Percentiles rank a stretch among this genome's conserved stretches.
These are phyloP conservation scores for Saccharum hybrid DNA, from an alignment of 202 grass and related monocot genomes.

Conservation along the genomic window DNA sequence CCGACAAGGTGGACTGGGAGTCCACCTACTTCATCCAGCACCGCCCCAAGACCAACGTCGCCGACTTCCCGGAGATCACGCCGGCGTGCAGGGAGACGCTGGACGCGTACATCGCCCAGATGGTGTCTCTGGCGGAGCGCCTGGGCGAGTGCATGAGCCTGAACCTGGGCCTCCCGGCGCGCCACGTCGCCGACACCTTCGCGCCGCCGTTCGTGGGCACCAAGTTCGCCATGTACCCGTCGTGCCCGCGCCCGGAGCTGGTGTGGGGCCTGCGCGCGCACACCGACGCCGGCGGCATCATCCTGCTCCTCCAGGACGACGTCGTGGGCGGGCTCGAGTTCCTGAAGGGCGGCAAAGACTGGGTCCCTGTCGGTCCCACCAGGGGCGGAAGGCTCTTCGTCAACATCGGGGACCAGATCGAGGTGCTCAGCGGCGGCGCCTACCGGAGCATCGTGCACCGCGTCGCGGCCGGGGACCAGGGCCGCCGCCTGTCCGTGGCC, in stretches of 20 bases:
- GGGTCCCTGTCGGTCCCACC: constrained; percentile 66
- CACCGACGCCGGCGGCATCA: constrained; percentile 92
- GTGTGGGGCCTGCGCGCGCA: constrained; percentile 81
- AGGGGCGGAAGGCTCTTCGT: constrained; percentile 63
- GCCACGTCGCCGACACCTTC: constrained; percentile 51
- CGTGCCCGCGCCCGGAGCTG: constrained; percentile 65
- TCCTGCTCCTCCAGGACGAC: constrained; percentile 92
- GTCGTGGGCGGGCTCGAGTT: constrained; percentile 81
- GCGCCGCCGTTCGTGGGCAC: constrained; percentile 87
- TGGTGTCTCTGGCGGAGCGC: constrained; percentile 63
- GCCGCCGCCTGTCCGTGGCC: constrained; percentile 69
- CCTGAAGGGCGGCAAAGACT: constrained; percentile 40
- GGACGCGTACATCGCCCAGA: constrained; percentile 55
- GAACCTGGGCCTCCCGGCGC: constrained; percentile 63
- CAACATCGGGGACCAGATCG: constrained; percentile 91
- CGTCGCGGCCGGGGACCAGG: constrained; percentile 48
- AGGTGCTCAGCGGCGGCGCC: constrained; percentile 75
- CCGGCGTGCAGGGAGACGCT: constrained; percentile 42
- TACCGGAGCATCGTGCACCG: constrained; percentile 85
- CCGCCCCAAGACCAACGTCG: constrained; percentile 47
- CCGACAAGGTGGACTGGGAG: constrained; percentile 75
- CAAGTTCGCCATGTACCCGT: constrained; percentile 87
- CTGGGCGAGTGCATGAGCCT: constrained; percentile 67
- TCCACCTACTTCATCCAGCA: constrained; percentile 80
- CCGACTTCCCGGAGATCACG: constrained; percentile 52